Conservation (phyloP, 495 filamentous ascomycete species). For the Penicillium bialowiezense region DNA sequence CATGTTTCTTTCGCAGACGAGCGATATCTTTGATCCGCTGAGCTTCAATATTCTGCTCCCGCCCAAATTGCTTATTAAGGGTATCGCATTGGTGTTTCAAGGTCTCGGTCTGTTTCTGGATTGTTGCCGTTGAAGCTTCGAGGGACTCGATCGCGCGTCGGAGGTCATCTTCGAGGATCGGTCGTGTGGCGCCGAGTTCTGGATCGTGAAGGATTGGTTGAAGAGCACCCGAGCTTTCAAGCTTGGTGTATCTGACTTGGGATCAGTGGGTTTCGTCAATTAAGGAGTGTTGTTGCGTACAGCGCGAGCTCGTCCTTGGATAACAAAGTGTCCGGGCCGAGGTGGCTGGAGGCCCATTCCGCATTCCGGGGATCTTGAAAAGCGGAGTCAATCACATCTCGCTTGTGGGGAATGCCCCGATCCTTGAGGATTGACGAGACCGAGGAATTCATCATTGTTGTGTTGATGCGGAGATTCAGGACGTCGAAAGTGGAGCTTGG, state of each 20-base stretch:
- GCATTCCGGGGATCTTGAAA: slow-evolving; percentile 25
- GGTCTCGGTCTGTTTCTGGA: slow-evolving; percentile 33
- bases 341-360: slow-evolving; percentile 35
- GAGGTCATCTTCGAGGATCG: slow-evolving; percentile 40
- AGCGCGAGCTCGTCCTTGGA: slow-evolving; percentile 40
- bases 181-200: slow-evolving; percentile 29
- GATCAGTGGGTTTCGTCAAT: slow-evolving; percentile 3
- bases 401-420: slow-evolving; percentile 24
- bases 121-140: slow-evolving; percentile 34
- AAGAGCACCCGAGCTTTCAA: slow-evolving; percentile 30
- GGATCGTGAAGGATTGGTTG: slow-evolving; percentile 26
- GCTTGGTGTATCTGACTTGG: slow-evolving; percentile 28
- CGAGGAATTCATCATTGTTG: slow-evolving; percentile 3
- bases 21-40: slow-evolving; percentile 26
- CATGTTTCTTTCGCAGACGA: slow-evolving; percentile 36
- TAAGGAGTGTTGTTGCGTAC: slow-evolving; percentile 19
- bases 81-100: slow-evolving; percentile 30
- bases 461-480: not conserved
- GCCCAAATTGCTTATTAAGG: slow-evolving; percentile 26
- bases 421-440: slow-evolving; percentile 24
- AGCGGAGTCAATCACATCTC: slow-evolving; percentile 28
- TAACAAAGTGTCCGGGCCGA: slow-evolving; percentile 34
- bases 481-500: not conserved
- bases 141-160: slow-evolving; percentile 35
- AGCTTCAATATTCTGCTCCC: slow-evolving; percentile 20